These are phyloP conservation scores for Hydnomerulius pinastri DNA, from an alignment of 768 basidiomycete species.

Conservation along the genomic window DNA sequence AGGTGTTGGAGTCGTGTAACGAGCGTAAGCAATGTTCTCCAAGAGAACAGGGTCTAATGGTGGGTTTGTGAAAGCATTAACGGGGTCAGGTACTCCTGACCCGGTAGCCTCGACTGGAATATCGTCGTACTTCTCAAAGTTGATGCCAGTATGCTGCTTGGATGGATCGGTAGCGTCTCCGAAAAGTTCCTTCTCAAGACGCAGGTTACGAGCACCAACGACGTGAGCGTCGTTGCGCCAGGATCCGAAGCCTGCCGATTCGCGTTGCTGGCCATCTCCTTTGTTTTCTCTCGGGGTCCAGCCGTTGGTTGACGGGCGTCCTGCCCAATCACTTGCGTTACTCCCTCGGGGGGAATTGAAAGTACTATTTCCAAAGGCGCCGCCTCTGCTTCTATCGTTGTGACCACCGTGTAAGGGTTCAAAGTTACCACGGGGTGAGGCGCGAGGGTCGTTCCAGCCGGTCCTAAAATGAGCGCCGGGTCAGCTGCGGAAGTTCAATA, in stretches of 20 bases:
- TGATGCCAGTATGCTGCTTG: constrained; percentile 96
- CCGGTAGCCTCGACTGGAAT: constrained; percentile 99
- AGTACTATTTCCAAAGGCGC: constrained; percentile 43
- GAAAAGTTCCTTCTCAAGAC: constrained; percentile 95
- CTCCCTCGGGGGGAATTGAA: constrained; percentile 36
- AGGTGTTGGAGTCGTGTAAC: constrained; percentile 94
- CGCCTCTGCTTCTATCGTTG: constrained; percentile 36
- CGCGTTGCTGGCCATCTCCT: constrained; percentile 46
- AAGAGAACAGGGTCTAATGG: constrained; percentile 92
- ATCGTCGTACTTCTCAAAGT: constrained; percentile 99
- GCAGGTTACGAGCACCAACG: constrained; percentile 78
- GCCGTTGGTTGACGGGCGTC: constrained; percentile 38
- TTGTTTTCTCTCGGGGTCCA: constrained; percentile 38
- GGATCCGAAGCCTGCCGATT: constrained; percentile 52
- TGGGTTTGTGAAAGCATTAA: constrained; percentile 81
- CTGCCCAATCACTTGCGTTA: constrained; percentile 41
- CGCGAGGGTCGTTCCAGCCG: constrained; percentile 76
- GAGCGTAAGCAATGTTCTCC: constrained; percentile 92
- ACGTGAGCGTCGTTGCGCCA: constrained; percentile 93
- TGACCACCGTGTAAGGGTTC: constrained; percentile 44
- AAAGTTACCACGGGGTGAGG: constrained; percentile 58
- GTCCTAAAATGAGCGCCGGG: constrained; percentile 41
- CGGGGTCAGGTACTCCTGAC: constrained; percentile 93
- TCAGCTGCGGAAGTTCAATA: constrained; percentile 16
- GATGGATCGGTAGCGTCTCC: constrained; percentile 84